These are phyloP conservation scores for Wickerhamomyces chaumierensis DNA, from an alignment of 805 yeast species.

Conservation along the genomic window DNA sequence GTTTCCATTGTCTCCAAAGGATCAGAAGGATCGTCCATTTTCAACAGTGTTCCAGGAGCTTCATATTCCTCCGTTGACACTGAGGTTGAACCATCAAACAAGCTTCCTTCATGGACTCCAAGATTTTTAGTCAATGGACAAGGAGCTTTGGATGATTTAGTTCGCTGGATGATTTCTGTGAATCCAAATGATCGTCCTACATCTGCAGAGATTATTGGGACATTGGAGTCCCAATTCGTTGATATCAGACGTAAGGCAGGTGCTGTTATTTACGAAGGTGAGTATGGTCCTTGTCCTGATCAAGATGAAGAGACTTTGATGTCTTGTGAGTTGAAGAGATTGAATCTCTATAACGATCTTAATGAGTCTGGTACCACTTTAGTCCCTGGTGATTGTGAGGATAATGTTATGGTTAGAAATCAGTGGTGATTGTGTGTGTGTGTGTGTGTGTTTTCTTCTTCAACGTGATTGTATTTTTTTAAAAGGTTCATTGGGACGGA, in stretches of 20 bases:
- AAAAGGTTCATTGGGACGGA: neutral
- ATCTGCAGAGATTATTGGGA: constrained; percentile 55
- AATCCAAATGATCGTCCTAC: constrained; percentile 73
- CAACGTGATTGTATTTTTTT: too few species aligned
- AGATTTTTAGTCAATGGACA: constrained; percentile 65
- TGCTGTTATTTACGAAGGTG: constrained; percentile 92
- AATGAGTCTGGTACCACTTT: constrained; percentile 6
- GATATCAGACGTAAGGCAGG: constrained; percentile 81
- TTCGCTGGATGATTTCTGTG: constrained; percentile 84
- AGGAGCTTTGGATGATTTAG: constrained; percentile 65
- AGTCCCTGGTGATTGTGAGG: constrained; percentile 5
- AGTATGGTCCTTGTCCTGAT: constrained; percentile 73
- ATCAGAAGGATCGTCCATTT: constrained; percentile 15
- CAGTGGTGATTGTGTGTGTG: neutral
- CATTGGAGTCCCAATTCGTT: constrained; percentile 66
- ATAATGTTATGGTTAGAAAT: neutral
- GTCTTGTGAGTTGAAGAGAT: constrained; percentile 10
- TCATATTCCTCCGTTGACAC: constrained; percentile 19
- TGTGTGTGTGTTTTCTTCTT: neutral
- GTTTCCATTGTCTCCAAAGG: constrained; percentile 15
- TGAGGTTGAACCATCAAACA: constrained; percentile 8
- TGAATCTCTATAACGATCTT: constrained; percentile 11
- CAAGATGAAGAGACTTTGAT: constrained; percentile 18
- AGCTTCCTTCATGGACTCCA: constrained; percentile 81
- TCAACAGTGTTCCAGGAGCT: constrained; percentile 16